A percentile compares a stretch with the other conserved stretches of the same genome.
Conservation (phyloP, 2,329 filamentous ascomycete genomes). For the Colletotrichum godetiae region DNA sequence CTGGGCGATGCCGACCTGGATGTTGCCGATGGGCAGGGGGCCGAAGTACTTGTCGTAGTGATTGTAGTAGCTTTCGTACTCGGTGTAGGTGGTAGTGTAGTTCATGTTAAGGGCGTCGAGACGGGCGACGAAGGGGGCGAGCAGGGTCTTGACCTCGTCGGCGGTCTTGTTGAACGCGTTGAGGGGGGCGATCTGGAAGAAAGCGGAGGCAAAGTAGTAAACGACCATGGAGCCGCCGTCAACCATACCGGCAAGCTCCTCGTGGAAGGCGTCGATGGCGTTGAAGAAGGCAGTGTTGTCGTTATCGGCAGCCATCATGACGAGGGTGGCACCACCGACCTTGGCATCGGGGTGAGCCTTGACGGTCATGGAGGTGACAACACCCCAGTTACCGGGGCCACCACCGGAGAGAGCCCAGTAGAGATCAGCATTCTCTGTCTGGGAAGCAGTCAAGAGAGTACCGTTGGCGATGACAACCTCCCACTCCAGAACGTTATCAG, state of each 20-base stretch:
- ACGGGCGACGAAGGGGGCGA: slow-evolving; percentile 55
- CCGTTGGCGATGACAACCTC: slow-evolving; percentile 61
- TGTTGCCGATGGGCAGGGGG: slow-evolving; percentile 52
- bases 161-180: slow-evolving; percentile 59
- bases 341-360: slow-evolving; percentile 47
- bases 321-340: slow-evolving; percentile 46
- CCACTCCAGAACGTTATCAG: slow-evolving; percentile 65
- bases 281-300: slow-evolving; percentile 46
- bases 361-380: slow-evolving; percentile 53
- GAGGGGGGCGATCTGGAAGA: slow-evolving; percentile 59
- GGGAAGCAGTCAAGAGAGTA: slow-evolving; percentile 53
- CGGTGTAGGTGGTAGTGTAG: slow-evolving; percentile 40
- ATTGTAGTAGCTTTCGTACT: slow-evolving; percentile 47
- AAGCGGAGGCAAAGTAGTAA: slow-evolving; percentile 58
- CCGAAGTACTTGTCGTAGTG: slow-evolving; percentile 55
- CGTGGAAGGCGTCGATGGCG: slow-evolving; percentile 44
- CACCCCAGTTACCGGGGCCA: slow-evolving; percentile 53
- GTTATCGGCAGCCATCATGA: slow-evolving; percentile 43
- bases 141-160: slow-evolving; percentile 52
- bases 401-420: slow-evolving; percentile 63
- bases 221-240: slow-evolving; percentile 61
- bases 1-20: slow-evolving; percentile 57
- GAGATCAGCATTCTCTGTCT: slow-evolving; percentile 55
- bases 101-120: slow-evolving; percentile 50
- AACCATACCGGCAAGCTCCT: slow-evolving; percentile 56